A percentile compares a stretch with the other conserved stretches of the same genome.
phyloP scores from a whole-genome alignment of 1,284 basidiomycete species.

The Xerocomus minutiporus region DNA sequence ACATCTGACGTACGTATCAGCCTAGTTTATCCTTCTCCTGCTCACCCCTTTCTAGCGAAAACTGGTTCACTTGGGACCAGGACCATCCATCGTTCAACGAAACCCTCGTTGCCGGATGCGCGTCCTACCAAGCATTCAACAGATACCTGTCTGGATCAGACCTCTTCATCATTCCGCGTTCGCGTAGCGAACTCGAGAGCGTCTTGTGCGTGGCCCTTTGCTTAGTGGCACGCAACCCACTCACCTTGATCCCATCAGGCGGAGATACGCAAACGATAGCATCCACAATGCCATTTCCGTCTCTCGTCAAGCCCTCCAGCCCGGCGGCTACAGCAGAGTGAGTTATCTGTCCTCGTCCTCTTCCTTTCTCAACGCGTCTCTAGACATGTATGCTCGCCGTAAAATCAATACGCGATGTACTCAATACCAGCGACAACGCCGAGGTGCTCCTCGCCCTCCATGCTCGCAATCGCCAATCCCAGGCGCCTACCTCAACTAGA shows the following conservation, averaged over 20 bases:
- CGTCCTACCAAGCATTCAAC: conserved; percentile 59
- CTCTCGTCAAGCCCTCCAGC: conserved; percentile 57
- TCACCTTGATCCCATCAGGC: conserved; percentile 36
- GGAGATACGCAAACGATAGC: conserved; percentile 69
- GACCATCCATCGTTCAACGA: conserved; percentile 67
- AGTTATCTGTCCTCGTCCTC: conserved; percentile 26
- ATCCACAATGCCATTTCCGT: conserved; percentile 75
- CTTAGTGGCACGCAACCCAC: neutral
- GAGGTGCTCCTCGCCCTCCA: conserved; percentile 62
- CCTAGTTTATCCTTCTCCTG: neutral
- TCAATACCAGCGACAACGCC: conserved; percentile 63
- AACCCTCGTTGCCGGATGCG: conserved; percentile 64
- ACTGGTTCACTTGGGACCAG: conserved; percentile 61
- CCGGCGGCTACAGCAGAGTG: conserved; percentile 72
- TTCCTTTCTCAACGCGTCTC: neutral
- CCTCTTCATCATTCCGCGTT: conserved; percentile 64
- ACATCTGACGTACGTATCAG: conserved; percentile 51
- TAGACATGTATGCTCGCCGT: conserved; percentile 69
- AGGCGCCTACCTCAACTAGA: conserved; percentile 16
- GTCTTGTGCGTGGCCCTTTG: conserved; percentile 50
- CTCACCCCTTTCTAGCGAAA: conserved; percentile 46
- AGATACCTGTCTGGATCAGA: conserved; percentile 59
- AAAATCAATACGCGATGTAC: conserved; percentile 61
- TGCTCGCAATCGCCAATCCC: conserved; percentile 10
- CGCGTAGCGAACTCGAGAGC: conserved; percentile 60